Conservation (phyloP, 805 yeast genomes). For the Starmerella bombi region DNA sequence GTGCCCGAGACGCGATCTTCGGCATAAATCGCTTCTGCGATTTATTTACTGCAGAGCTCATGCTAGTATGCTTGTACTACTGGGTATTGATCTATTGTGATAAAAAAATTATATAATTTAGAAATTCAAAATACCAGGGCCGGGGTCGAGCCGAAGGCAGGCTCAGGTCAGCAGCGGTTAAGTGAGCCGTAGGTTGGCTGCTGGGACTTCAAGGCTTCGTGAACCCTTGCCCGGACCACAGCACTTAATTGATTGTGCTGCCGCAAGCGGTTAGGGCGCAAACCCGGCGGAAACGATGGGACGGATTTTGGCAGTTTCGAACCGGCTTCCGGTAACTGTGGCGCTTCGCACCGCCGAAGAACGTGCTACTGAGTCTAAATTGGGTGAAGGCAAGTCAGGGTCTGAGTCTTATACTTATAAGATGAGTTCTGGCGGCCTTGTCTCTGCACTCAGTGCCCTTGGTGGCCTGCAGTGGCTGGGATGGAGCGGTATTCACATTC, state of each 20-base stretch:
- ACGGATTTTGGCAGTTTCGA: constrained; percentile 73
- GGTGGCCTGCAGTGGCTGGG: constrained; percentile 82
- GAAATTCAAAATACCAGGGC: no score
- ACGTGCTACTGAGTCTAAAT: constrained; percentile 33
- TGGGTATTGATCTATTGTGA: no score
- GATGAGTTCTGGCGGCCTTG: constrained; percentile 96
- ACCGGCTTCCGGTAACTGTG: constrained; percentile 90
- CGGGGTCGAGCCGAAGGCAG: no score
- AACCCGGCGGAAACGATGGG: constrained; percentile 19
- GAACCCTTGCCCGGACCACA: no score
- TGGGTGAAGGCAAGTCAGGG: constrained; percentile 5
- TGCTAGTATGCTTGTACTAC: no score
- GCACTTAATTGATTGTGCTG: not conserved
- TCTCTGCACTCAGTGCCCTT: constrained; percentile 86
- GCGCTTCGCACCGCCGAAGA: constrained; percentile 23
- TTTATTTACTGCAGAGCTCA: constrained; percentile 29
- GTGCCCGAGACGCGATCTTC: constrained; percentile 17
- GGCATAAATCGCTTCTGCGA: constrained; percentile 27
- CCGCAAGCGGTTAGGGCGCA: not conserved
- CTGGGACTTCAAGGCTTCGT: no score
- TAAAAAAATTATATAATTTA: no score
- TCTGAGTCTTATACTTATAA: constrained; percentile 46
- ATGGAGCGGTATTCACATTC: constrained; percentile 86
- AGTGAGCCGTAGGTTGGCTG: no score
- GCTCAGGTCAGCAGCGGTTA: no score